phyloP scores from a whole-genome alignment of 805 yeast species.

The Ogataea thermomethanolica region DNA sequence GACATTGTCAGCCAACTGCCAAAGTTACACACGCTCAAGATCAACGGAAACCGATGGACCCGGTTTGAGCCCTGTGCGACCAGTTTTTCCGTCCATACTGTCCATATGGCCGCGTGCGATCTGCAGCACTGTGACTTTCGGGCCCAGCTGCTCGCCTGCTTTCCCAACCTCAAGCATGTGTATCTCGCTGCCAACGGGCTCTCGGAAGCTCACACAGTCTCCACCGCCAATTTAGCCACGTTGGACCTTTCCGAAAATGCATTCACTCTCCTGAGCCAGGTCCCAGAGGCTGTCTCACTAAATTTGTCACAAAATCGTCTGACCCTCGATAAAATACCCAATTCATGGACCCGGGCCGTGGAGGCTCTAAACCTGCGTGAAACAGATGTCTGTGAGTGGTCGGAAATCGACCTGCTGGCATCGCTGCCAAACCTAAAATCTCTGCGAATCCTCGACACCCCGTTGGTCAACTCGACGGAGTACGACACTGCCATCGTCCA shows the following conservation, averaged over 20 bases:
- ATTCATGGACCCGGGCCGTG: constrained; percentile 10
- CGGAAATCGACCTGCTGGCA: constrained; percentile 42
- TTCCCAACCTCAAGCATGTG: constrained; percentile 25
- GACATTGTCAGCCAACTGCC: constrained; percentile 37
- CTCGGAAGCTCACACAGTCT: not conserved
- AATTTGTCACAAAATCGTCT: constrained; percentile 37
- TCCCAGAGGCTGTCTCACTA: constrained; percentile 25
- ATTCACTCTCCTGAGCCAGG: constrained; percentile 25
- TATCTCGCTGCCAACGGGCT: constrained; percentile 30
- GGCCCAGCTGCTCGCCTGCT: constrained; percentile 3
- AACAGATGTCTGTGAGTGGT: constrained; percentile 48
- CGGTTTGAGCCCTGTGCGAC: not conserved
- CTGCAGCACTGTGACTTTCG: constrained; percentile 3
- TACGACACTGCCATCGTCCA: constrained; percentile 21
- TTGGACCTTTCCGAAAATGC: constrained; percentile 40
- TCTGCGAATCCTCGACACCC: constrained; percentile 52
- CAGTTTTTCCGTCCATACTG: constrained; percentile 13
- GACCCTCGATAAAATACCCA: constrained; percentile 18
- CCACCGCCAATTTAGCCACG: not conserved
- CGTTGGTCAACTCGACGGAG: constrained; percentile 35
- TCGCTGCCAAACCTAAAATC: constrained; percentile 42
- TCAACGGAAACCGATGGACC: constrained; percentile 53
- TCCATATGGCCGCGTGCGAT: constrained; percentile 19
- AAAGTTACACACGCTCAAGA: constrained; percentile 38
- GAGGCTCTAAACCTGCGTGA: constrained; percentile 46